Conservation (phyloP, 306 rosid species). For the Casuarina equisetifolia region DNA sequence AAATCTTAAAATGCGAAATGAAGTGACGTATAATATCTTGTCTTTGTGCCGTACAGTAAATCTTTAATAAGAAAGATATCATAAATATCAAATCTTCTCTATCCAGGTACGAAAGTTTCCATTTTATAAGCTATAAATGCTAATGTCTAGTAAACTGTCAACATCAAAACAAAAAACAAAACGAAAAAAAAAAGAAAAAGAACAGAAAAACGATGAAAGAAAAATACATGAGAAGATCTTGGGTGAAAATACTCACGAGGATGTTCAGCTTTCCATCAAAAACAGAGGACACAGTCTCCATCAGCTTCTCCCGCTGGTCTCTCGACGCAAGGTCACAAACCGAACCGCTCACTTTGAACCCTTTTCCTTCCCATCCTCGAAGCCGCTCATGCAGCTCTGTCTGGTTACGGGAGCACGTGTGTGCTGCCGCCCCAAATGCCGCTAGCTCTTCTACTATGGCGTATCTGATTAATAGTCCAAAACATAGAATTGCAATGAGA, state of each 20-base stretch:
- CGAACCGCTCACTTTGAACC: slow-evolving; percentile 42
- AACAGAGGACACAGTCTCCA: slow-evolving; percentile 33
- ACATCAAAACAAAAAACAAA: no score
- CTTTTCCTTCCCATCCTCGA: slow-evolving; percentile 41
- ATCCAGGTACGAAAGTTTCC: no score
- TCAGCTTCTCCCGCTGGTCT: slow-evolving; percentile 38
- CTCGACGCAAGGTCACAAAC: slow-evolving; percentile 35
- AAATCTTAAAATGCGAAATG: no score
- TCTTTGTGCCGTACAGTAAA: no score
- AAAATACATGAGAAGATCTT: background rate
- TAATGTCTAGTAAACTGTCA: no score
- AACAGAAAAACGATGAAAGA: no score
- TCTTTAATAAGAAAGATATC: no score
- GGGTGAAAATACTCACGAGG: slow-evolving; percentile 30
- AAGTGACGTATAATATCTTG: no score
- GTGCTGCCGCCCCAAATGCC: slow-evolving; percentile 42
- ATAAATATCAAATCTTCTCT: no score
- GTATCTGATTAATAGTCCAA: slow-evolving; percentile 21
- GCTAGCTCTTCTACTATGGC: slow-evolving; percentile 55
- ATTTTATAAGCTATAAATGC: no score
- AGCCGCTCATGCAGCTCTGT: slow-evolving; percentile 30
- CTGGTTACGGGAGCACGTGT: slow-evolving; percentile 45
- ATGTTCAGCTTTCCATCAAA: slow-evolving; percentile 50
- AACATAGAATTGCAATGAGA: background rate
- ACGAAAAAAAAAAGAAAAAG: no score